Evolutionary conservation across 805 yeast species (phyloP).

Genomic region (Schizosaccharomyces japonicus): DNA sequence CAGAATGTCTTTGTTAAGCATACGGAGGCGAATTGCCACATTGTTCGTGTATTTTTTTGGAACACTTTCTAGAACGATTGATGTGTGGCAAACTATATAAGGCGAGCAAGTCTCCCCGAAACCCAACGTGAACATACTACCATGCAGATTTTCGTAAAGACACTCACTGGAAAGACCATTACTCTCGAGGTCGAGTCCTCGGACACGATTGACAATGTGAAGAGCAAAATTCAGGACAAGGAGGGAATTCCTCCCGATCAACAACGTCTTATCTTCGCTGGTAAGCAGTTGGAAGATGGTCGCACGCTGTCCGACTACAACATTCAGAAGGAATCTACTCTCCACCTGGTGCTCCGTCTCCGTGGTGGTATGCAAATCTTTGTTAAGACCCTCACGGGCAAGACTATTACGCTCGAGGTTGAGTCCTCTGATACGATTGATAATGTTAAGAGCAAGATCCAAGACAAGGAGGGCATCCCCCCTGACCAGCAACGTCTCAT

Average conservation of each 20-base stretch:
- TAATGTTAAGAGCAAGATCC: constrained; percentile 89
- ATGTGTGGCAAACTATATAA: too few species aligned
- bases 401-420: constrained; percentile 76
- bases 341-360: constrained; percentile 65
- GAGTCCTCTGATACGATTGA: constrained; percentile 96
- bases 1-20: too few species aligned
- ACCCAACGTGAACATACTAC: too few species aligned
- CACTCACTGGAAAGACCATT: constrained; percentile 74
- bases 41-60: too few species aligned
- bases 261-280: constrained; percentile 87
- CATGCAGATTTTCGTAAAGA: constrained; percentile 79
- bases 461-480: constrained; percentile 94
- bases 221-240: constrained; percentile 89
- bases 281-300: constrained; percentile 89
- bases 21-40: too few species aligned
- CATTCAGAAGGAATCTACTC: constrained; percentile 92
- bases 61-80: too few species aligned
- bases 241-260: constrained; percentile 97
- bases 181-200: constrained; percentile 88
- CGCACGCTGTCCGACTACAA: constrained; percentile 91
- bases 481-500: constrained; percentile 95
- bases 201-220: constrained; percentile 93
- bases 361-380: constrained; percentile 96
- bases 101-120: too few species aligned
- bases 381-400: constrained; percentile 74